phyloP scores from a whole-genome alignment of 1,284 basidiomycete genomes.

The Cryptococcus sp. region DNA sequence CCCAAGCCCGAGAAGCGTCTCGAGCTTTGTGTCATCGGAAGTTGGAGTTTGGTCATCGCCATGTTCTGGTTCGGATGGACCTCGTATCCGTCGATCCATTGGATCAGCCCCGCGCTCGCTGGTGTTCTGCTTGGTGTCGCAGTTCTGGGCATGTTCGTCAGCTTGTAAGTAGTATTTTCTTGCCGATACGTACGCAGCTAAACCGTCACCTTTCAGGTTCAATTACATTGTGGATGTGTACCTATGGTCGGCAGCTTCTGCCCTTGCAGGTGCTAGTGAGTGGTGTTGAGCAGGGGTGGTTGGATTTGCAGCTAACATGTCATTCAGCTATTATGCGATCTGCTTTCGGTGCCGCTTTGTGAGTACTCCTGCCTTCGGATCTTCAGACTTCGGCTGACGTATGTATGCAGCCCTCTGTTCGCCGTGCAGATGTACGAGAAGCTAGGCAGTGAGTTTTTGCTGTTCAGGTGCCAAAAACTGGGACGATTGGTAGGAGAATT shows the following conservation, averaged over 20 bases:
- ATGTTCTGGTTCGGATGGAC: constrained; percentile 57
- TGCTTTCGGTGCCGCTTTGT: constrained; percentile 53
- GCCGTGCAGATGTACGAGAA: constrained; percentile 57
- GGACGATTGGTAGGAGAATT: no score
- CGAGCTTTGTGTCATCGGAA: constrained; percentile 50
- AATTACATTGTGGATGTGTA: constrained; percentile 59
- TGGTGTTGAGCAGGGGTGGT: neutral
- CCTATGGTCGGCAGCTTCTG: constrained; percentile 57
- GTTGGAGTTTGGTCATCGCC: constrained; percentile 50
- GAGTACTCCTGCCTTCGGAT: neutral
- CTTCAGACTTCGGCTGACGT: neutral
- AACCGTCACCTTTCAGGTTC: constrained; percentile 29
- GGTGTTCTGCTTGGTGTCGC: constrained; percentile 52
- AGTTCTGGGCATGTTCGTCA: constrained; percentile 62
- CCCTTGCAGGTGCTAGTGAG: constrained; percentile 55
- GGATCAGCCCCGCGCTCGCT: constrained; percentile 55
- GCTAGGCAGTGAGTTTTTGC: constrained; percentile 44
- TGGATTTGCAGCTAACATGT: neutral
- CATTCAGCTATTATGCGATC: constrained; percentile 53
- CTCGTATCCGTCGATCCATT: constrained; percentile 52
- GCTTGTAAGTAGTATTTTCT: constrained; percentile 29
- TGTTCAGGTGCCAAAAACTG: constrained; percentile 7
- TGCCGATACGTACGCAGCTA: neutral
- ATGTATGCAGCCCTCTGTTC: constrained; percentile 51
- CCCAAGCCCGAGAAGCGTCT: constrained; percentile 44